Evolutionary conservation across 805 yeast species (phyloP).

Genomic region (Jamesozyma rosinii): DNA sequence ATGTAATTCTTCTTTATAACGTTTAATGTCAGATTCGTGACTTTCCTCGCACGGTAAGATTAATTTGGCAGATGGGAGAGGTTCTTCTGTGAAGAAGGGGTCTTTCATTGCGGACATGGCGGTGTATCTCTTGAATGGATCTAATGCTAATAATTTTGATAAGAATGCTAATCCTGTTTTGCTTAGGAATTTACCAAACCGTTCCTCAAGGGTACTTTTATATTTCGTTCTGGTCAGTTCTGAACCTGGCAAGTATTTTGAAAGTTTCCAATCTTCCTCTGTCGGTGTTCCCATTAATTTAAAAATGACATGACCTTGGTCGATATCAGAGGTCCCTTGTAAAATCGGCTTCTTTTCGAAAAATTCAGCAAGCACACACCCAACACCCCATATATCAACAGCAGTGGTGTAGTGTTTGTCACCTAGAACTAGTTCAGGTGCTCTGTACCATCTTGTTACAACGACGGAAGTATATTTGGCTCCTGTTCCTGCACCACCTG

Average conservation of each 20-base stretch:
- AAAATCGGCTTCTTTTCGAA: slow-evolving; percentile 74
- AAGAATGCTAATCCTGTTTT: slow-evolving; percentile 46
- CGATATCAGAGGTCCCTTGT: slow-evolving; percentile 76
- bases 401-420: slow-evolving; percentile 85
- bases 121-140: slow-evolving; percentile 66
- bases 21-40: slow-evolving; percentile 75
- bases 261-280: slow-evolving; percentile 51
- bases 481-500: slow-evolving; percentile 37
- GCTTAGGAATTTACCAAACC: slow-evolving; percentile 37
- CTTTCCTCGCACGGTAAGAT: slow-evolving; percentile 69
- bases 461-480: slow-evolving; percentile 56
- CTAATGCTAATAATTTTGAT: slow-evolving; percentile 51
- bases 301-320: slow-evolving; percentile 79
- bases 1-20: slow-evolving; percentile 38
- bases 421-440: slow-evolving; percentile 86
- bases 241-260: slow-evolving; percentile 43
- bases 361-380: slow-evolving; percentile 90
- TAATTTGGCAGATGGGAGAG: slow-evolving; percentile 53
- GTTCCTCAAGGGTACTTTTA: slow-evolving; percentile 38
- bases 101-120: slow-evolving; percentile 72
- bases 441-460: slow-evolving; percentile 95
- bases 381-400: slow-evolving; percentile 95
- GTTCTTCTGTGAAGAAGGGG: slow-evolving; percentile 56
- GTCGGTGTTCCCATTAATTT: slow-evolving; percentile 74
- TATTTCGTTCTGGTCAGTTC: slow-evolving; percentile 32